A percentile compares a stretch with the other conserved stretches of the same genome.
phyloP scores from a whole-genome alignment of 768 basidiomycete genomes.

The Phaeotremella skinneri region DNA sequence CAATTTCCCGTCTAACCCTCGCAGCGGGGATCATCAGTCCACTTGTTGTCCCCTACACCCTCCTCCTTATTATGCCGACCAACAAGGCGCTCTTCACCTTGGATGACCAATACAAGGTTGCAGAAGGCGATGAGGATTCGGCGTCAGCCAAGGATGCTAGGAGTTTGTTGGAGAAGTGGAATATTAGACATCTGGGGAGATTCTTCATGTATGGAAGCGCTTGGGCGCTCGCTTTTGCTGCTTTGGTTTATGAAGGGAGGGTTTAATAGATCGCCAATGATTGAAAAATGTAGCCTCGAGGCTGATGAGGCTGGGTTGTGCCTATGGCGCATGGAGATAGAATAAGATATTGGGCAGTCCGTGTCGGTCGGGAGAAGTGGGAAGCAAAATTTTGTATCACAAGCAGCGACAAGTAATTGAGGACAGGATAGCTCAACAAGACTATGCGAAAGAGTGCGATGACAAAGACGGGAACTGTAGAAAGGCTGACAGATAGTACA shows the following conservation, averaged over 20 bases:
- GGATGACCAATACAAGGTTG: constrained; percentile 5
- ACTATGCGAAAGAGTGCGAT: too few relatives aligned
- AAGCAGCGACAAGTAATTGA: too few relatives aligned
- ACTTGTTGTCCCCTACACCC: constrained; percentile 13
- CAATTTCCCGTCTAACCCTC: constrained; percentile 3
- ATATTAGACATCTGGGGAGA: not conserved
- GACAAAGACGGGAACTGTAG: too few relatives aligned
- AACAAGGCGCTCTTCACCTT: constrained; percentile 4
- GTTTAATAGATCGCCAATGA: too few relatives aligned
- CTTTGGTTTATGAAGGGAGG: not conserved
- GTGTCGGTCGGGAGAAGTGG: too few relatives aligned
- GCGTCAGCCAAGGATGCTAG: not conserved
- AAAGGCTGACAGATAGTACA: too few relatives aligned
- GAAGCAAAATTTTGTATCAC: too few relatives aligned
- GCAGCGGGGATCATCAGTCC: constrained; percentile 2
- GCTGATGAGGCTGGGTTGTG: too few relatives aligned
- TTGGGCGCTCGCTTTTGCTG: not conserved
- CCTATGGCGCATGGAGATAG: too few relatives aligned
- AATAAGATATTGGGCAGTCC: too few relatives aligned
- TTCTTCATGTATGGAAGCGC: not conserved
- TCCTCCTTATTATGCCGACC: constrained; percentile 11
- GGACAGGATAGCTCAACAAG: too few relatives aligned
- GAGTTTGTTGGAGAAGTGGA: not conserved
- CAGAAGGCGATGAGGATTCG: constrained; percentile 9
- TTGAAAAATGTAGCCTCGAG: too few relatives aligned